Base-by-base conservation (phyloP, 73 alveolate species). In the Paramecium sexaurelia region DNA sequence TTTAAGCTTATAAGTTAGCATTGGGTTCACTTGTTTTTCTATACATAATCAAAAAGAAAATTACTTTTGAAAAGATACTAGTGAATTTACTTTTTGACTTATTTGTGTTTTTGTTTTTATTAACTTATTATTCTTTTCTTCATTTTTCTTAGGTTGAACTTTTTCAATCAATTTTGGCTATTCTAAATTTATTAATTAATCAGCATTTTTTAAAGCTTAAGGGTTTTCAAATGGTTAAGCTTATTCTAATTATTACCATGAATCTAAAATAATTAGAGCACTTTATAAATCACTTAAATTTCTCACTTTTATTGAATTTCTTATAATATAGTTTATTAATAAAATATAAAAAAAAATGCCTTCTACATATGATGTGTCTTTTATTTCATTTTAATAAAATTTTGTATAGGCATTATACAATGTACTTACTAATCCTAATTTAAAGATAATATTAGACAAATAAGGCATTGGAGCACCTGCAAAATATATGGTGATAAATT, bases 401-500 rank as follows among this genome's bases (percentile, higher is more conserved):
- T 36, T 73, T 33, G 32, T 36, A 73, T 33, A 36, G 1, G 37
- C 66, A 73, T 73, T 73, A 73, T 36, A 33, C 15, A 73, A 11
- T 13, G 87, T 10, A 36, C 40, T 36, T 5, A 73, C 37, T 36
- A 73, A 36, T n/a, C 85, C 87, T 73, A 73, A 73, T 36, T 73
- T 73, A 5, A 73, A 35, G 22, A 73, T 33, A 9, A 73, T 17
- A 32, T 27, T 68, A 0, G 55, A 32, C 0, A 73, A n/a, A 17
- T 36, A 73, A 1, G 87, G 57, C 20, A 33, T 36, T 11, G 87
- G 87, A 73, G 87, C 87, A 10, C 37, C 55, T 27, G 87, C 55
- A 39, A 73, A 73, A 36, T 15, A 36, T 39, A 73, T 73, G 1
- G 40, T 39, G 10, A 73, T 73, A 32, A 68, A 68, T 68, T 68